Base-by-base conservation (phyloP, 306 rosid species). In the Casuarina glauca region DNA sequence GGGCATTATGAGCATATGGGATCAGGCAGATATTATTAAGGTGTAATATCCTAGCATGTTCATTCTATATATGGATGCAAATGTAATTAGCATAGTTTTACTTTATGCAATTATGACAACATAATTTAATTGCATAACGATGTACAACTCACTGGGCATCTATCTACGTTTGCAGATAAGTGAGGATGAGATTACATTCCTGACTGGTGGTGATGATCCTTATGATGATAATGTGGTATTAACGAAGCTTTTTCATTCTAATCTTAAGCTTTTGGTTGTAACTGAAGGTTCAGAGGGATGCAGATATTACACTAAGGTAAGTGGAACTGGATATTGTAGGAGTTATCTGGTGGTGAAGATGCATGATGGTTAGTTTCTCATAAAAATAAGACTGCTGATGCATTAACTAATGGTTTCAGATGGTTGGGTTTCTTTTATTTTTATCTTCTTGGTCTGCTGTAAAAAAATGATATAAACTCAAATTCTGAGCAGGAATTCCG, bases 21-120 rank as follows among this genome's bases (percentile, higher is more conserved):
- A 89, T 74, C 88, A 89, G 73, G 93, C 97, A 8, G 97, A 94
- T 87, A 64, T 94, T 45, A 91, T 92, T 60, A 94, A 94, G 98
- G 97, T 93, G 78, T 70, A 6, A 16, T 72, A 45, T 52, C 50
- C 13, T 7, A 9, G 43, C 9, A 48, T 38, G 50, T 19, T 38
- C 51, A 26, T 35, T 69, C 73, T 66, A 19, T 46, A 69, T 32
- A 55, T n/a, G 51, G 43, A 69, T 38, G 57, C 46, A 57, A 70
- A 52, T 55, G 2, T 51, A n/a, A 5, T 78, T 26, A 77, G 2
- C 6, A 4, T 17, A 41, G 3, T 42, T 67, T 66, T 42, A 41
- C 8, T n/a, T 46, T 66, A 36, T 35, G 43, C 8, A 13, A 62
- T 44, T 19, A 35, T 13, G 45, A 72, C 48, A 58, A 50, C 6